A percentile compares a stretch with the other conserved stretches of the same genome.
phyloP scores from a whole-genome alignment of 1,284 basidiomycete species.

The Puccinia novopanici region DNA sequence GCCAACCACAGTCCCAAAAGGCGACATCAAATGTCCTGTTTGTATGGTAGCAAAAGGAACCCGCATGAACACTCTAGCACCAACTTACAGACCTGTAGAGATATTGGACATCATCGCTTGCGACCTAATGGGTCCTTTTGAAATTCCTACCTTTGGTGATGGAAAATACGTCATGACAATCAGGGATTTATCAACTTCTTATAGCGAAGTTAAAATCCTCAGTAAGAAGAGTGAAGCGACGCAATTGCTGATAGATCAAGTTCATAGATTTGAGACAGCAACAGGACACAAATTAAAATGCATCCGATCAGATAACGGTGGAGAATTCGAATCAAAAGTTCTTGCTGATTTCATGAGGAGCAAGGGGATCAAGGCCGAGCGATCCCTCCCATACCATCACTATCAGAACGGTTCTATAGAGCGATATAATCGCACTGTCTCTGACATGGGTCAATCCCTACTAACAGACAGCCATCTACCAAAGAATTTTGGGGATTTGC shows the following conservation, averaged over 20 bases:
- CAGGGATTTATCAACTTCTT: background rate
- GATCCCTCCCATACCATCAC: background rate
- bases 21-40: constrained; percentile 2
- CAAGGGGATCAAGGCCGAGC: constrained; percentile 21
- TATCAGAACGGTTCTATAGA: constrained; percentile 17
- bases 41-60: background rate
- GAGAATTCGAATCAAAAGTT: background rate
- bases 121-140: constrained; percentile 37
- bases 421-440: background rate
- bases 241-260: background rate
- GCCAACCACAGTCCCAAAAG: background rate
- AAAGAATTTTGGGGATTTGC: constrained; percentile 16
- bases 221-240: constrained; percentile 5
- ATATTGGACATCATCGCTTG: background rate
- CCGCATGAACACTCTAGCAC: background rate
- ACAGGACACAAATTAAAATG: constrained; percentile 17
- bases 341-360: background rate
- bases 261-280: background rate
- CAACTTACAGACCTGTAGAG: background rate
- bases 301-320: background rate
- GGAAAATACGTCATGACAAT: constrained; percentile 4
- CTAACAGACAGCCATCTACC: constrained; percentile 1
- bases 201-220: constrained; percentile 5
- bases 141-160: background rate
- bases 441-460: background rate